Percentiles rank a stretch among this genome's conserved stretches.
These are phyloP conservation scores for Alternaria sp. DNA, from an alignment of 2,329 filamentous ascomycete species.

Conservation along the genomic window DNA sequence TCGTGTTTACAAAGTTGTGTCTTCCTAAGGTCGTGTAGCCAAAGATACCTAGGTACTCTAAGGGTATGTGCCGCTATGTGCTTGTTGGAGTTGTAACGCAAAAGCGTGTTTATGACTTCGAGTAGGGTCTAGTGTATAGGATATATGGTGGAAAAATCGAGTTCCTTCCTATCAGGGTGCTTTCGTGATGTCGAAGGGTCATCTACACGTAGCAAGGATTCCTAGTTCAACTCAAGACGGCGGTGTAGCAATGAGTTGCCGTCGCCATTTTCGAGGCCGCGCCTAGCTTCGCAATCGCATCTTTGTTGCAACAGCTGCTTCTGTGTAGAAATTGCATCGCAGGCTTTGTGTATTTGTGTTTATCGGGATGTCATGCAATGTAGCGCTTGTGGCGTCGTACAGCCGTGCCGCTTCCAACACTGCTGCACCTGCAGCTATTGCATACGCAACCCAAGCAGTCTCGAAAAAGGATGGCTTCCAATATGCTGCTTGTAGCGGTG, in stretches of 20 bases:
- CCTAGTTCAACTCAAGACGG: background rate
- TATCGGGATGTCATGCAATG: background rate
- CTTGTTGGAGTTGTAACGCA: too few relatives aligned
- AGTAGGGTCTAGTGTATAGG: too few relatives aligned
- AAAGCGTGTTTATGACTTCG: too few relatives aligned
- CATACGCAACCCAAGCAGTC: background rate
- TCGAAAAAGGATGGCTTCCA: background rate
- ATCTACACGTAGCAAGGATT: background rate
- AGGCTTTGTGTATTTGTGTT: background rate
- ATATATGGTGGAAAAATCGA: too few relatives aligned
- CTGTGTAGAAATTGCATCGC: background rate
- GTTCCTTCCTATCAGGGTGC: too few relatives aligned
- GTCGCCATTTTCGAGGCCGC: background rate
- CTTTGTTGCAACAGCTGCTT: background rate
- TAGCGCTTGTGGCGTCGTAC: background rate
- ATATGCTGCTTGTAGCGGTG: background rate
- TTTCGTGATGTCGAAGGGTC: background rate
- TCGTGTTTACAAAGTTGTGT: too few relatives aligned
- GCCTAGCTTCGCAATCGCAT: background rate
- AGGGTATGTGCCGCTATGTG: too few relatives aligned
- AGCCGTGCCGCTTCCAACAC: slow-evolving; percentile 2
- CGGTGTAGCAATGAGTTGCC: background rate
- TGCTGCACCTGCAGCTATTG: background rate
- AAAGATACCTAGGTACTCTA: too few relatives aligned
- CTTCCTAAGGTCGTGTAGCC: too few relatives aligned